Evolutionary conservation across 495 filamentous ascomycete genomes (phyloP).

Genomic region (Trichoderma orchidacearum): DNA sequence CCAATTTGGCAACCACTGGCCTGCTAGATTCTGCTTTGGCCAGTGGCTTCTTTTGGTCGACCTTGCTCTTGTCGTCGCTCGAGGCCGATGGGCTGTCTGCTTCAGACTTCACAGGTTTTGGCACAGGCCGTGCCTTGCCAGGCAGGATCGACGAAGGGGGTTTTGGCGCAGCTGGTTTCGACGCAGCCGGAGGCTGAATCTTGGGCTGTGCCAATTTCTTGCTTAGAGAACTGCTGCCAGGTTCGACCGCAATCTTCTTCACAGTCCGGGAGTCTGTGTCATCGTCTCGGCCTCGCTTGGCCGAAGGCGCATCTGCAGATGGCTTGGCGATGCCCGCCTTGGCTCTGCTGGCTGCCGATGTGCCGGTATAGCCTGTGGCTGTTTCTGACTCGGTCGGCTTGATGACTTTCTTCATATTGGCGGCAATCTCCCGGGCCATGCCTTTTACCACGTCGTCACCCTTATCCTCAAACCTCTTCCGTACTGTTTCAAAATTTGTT

Average conservation of each 20-base stretch:
- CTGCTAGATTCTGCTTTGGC: constrained; percentile 6
- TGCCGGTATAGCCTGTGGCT: constrained; percentile 1
- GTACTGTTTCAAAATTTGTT: constrained; percentile 52
- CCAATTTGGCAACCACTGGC: background rate
- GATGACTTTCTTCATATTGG: constrained; percentile 5
- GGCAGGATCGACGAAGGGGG: constrained; percentile 15
- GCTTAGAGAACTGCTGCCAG: constrained; percentile 4
- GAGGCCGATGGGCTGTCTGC: constrained; percentile 5
- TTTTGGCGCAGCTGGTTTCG: constrained; percentile 11
- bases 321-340: constrained; percentile 9
- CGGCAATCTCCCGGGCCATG: constrained; percentile 6
- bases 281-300: constrained; percentile 22
- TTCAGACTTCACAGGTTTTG: constrained; percentile 18
- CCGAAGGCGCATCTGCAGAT: constrained; percentile 5
- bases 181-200: constrained; percentile 7
- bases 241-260: constrained; percentile 26
- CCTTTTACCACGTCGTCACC: constrained; percentile 47
- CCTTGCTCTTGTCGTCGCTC: constrained; percentile 2
- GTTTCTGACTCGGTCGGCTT: constrained; percentile 5
- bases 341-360: constrained; percentile 1
- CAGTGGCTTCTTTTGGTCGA: background rate
- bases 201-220: constrained; percentile 7
- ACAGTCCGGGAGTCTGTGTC: constrained; percentile 20
- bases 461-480: constrained; percentile 49
- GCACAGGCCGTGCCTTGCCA: constrained; percentile 17